Base-by-base conservation (phyloP, 805 yeast species). In the Hemisphaericaspora nanyangensis region DNA sequence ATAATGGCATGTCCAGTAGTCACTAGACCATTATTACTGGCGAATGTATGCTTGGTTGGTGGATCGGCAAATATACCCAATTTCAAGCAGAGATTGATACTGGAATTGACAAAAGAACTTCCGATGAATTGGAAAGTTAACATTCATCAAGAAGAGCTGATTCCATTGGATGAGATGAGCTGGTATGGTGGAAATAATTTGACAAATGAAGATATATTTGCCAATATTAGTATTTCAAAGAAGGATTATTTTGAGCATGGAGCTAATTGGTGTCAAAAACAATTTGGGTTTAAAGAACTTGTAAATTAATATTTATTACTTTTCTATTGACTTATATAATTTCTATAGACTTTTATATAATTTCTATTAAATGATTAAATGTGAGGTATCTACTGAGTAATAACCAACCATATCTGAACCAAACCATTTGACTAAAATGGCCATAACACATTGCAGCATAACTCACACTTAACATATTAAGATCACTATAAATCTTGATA, bases 341-440 rank as follows among this genome's bases (percentile, higher is more conserved):
- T 13, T 45, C 47, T 33, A 15, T 12, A 11, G 12, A 25, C 28
- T 15, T 3, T 24, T 32, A 32, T 17, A 20, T 16, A 15, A 33
- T 15, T n/a, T 50, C 60, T 22, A 69, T 63, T 46, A 86, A 65
- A 51, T 85, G 89, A 60, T 91, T 90, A 37, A 76, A 75, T 31
- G 81, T 79, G 69, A 86, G 76, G 61, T 88, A 91, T 45, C 90
- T 70, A 43, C 95, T 83, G 12, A 81, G 60, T 5, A 76, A 42
- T 55, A 93, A 68, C 96, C 97, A 93, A 1, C 88, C 82, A 66
- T 85, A 85, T 48, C 99, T 72, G 59, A 83, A 93, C 97, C 97
- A 91, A 7, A 84, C 90, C 85, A 93, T 85, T 59, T 93, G 99
- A 2, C 95, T 79, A 45, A 71, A 70, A 61, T 93, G 98, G 3